Conservation (phyloP, 2,329 filamentous ascomycete genomes). For the Fusarium ramigenum region DNA sequence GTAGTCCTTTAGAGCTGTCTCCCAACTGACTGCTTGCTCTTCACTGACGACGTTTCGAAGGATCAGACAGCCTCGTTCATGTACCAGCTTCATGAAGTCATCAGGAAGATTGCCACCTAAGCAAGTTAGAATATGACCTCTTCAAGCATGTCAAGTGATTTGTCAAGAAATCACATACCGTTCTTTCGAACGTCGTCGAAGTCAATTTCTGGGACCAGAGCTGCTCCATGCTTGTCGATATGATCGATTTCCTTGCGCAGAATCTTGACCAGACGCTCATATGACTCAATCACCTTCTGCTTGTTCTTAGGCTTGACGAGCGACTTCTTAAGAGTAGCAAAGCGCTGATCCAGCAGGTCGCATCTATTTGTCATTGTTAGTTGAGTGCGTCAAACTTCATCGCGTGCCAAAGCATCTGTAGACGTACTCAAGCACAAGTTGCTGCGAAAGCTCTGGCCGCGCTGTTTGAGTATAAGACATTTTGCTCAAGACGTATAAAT, state of each 20-base stretch:
- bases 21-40: background rate
- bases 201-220: background rate
- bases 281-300: background rate
- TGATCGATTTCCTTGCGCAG: background rate
- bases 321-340: background rate
- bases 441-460: background rate
- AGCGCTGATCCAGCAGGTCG: background rate
- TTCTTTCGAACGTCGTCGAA: background rate
- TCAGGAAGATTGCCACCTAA: background rate
- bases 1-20: background rate
- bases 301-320: background rate
- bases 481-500: rapidly evolving
- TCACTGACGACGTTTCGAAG: background rate
- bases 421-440: background rate
- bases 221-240: background rate
- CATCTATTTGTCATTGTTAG: background rate
- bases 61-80: background rate
- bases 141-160: too few species aligned
- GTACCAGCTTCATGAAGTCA: background rate
- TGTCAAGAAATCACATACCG: background rate
- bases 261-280: background rate
- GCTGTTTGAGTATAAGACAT: background rate
- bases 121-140: rapidly evolving
- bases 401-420: rapidly evolving
- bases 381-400: rapidly evolving